Evolutionary conservation across 1,284 basidiomycete species (phyloP).

Genomic region (Schizophyllum amplum): DNA sequence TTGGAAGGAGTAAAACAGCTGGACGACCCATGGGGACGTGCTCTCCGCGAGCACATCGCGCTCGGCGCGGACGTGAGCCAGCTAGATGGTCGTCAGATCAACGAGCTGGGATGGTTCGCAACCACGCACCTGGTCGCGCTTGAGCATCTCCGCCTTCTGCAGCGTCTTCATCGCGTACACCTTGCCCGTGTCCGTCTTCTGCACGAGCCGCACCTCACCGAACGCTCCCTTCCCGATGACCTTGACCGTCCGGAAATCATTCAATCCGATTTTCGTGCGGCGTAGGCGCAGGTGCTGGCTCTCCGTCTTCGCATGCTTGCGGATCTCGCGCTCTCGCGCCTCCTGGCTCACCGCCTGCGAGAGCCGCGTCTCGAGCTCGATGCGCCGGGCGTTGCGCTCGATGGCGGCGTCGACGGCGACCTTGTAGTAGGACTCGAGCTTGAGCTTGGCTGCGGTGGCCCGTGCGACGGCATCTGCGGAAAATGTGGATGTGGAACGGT

Average conservation of each 20-base stretch:
- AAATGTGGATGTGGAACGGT: constrained; percentile 79
- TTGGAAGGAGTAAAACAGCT: constrained; percentile 98
- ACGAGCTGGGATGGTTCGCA: no score
- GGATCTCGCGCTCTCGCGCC: constrained; percentile 85
- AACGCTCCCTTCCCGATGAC: constrained; percentile 99
- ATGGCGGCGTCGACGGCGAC: constrained; percentile 49
- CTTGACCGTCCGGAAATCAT: constrained; percentile 95
- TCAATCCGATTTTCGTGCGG: constrained; percentile 86
- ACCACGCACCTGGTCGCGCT: constrained; percentile 83
- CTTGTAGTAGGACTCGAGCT: constrained; percentile 97
- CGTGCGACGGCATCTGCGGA: constrained; percentile 86
- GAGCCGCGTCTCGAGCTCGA: constrained; percentile 88
- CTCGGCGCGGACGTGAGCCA: constrained; percentile 98
- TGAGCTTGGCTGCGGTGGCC: constrained; percentile 92
- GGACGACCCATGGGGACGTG: constrained; percentile 97
- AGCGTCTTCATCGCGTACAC: constrained; percentile 99
- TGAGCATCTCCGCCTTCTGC: constrained; percentile 98
- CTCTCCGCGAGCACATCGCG: constrained; percentile 96
- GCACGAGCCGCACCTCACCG: constrained; percentile 92
- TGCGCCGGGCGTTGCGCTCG: constrained; percentile 60
- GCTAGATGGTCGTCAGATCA: constrained; percentile 36
- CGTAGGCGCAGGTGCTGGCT: constrained; percentile 86
- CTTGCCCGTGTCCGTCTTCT: constrained; percentile 95
- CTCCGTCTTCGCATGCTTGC: constrained; percentile 87
- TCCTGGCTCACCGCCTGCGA: constrained; percentile 70